Evolutionary conservation across 257 asterid genomes (phyloP).

Genomic region (Nyctanthes arbortristis): DNA sequence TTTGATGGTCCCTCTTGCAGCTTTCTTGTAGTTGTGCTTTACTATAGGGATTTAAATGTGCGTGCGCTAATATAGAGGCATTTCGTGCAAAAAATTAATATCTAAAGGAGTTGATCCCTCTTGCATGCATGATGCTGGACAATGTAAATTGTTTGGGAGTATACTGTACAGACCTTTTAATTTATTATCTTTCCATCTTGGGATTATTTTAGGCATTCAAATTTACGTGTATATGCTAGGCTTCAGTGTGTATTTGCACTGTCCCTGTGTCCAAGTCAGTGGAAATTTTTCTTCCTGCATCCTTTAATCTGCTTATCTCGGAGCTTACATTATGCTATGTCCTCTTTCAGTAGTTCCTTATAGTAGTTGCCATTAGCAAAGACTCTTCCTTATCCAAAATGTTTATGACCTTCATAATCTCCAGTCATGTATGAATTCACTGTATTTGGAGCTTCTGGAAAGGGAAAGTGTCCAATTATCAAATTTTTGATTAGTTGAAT

Average conservation of each 20-base stretch:
- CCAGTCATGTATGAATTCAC: not conserved
- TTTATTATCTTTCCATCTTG: not conserved
- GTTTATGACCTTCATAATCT: not conserved
- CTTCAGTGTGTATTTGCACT: slow-evolving; percentile 9
- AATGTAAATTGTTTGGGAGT: not conserved
- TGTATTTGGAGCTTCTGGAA: slow-evolving; percentile 6
- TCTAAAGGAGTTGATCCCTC: not conserved
- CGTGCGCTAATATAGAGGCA: not conserved
- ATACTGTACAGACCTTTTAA: not conserved
- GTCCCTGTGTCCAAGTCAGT: not conserved
- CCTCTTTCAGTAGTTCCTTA: not conserved
- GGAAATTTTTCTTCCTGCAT: not conserved
- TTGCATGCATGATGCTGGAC: no score
- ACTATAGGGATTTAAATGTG: not conserved
- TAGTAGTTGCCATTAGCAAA: not conserved
- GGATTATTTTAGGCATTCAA: not conserved
- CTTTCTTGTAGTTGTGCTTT: not conserved
- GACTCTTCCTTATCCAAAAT: not conserved
- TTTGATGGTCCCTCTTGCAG: not conserved
- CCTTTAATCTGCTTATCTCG: not conserved
- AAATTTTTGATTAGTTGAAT: slow-evolving; percentile 17
- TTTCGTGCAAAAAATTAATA: not conserved
- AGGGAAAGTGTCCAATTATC: slow-evolving; percentile 1
- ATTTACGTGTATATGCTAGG: not conserved
- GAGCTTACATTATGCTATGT: not conserved